Percentiles rank a stretch among this genome's conserved stretches.
Evolutionary conservation across 495 filamentous ascomycete species (phyloP).

Genomic region (Thermochaetoides thermophila): DNA sequence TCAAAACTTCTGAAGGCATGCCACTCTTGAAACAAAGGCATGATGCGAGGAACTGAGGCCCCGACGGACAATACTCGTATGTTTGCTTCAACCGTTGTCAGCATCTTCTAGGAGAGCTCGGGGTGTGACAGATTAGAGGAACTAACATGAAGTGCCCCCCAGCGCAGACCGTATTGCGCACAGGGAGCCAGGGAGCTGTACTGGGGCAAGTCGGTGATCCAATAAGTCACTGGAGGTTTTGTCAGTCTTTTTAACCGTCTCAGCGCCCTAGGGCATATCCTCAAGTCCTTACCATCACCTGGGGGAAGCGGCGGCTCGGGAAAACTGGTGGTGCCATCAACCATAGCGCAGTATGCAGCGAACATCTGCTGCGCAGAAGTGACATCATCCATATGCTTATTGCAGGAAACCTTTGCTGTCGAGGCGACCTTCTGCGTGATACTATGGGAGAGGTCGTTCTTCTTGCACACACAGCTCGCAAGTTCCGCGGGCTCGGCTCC

Average conservation of each 20-base stretch:
- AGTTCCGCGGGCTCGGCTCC: slow-evolving; percentile 25
- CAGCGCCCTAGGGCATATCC: too few relatives aligned
- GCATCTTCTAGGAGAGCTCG: not conserved
- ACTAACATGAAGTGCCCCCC: slow-evolving; percentile 22
- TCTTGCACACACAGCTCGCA: slow-evolving; percentile 32
- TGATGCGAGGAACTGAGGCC: slow-evolving; percentile 29
- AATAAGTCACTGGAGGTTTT: slow-evolving; percentile 28
- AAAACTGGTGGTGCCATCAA: slow-evolving; percentile 29
- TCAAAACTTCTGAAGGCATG: slow-evolving; percentile 23
- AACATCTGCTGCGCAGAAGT: slow-evolving; percentile 33
- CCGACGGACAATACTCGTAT: slow-evolving; percentile 23
- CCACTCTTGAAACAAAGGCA: slow-evolving; percentile 34
- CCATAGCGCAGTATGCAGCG: slow-evolving; percentile 32
- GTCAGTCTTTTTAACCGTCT: slow-evolving; percentile 5
- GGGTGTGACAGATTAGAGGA: too few relatives aligned
- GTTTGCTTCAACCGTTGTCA: slow-evolving; percentile 20
- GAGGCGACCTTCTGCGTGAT: slow-evolving; percentile 26
- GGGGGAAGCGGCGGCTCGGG: slow-evolving; percentile 28
- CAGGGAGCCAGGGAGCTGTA: slow-evolving; percentile 30
- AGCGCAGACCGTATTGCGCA: slow-evolving; percentile 26
- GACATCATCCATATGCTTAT: slow-evolving; percentile 25
- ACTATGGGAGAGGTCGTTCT: slow-evolving; percentile 28
- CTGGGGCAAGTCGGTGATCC: slow-evolving; percentile 32
- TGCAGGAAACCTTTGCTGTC: slow-evolving; percentile 26
- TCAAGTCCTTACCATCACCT: slow-evolving; percentile 24